Base-by-base conservation (phyloP, 1,284 basidiomycete species). In the Vanrija sp. region DNA sequence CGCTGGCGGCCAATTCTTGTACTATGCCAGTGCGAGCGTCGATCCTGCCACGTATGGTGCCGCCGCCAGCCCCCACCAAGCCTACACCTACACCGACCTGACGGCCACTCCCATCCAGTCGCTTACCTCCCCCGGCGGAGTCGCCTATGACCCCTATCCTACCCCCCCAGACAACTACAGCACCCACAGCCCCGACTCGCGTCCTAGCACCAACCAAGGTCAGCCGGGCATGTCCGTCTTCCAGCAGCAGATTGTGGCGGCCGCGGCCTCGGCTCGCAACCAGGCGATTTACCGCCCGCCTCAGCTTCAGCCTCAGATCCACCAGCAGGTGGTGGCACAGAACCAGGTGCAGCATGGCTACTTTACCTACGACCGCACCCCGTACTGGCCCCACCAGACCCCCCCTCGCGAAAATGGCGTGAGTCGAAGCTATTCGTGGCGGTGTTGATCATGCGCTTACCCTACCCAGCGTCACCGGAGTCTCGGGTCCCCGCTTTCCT, bases 121-220 rank as follows among this genome's bases (percentile, higher is more conserved):
- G 1, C 42, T 53, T 43, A 16, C 44, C 25, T 25, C 51, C 18
- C 34, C 47, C 43, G 40, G 43, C n/a, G 43, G 39, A 18, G 46
- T 51, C 43, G 29, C 48, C 15, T 53, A 43, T 39, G 53, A 58
- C 44, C 51, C 59, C 3, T 61, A 58, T 43, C 55, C 55, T 40
- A 40, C 50, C 18, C 47, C 49, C n/a, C 43, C 49, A 3, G 54
- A 57, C 25, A 39, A n/a, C 28, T 57, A 47, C 46, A 16, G 21
- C 38, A 5, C 43, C 26, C 49, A 15, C 46, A 38, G 34, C 43
- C 43, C n/a, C 43, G 12, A 45, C 44, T 18, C 50, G 6, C 43
- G 29, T n/a, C 19, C 38, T 3, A 23, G 15, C 8, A 16, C 47
- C 19, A 15, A 26, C 28, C 38, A 8, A 26, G 47, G 38, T 26